Evolutionary conservation across 495 filamentous ascomycete genomes (phyloP).

Genomic region (Tuber microsphaerosporum): DNA sequence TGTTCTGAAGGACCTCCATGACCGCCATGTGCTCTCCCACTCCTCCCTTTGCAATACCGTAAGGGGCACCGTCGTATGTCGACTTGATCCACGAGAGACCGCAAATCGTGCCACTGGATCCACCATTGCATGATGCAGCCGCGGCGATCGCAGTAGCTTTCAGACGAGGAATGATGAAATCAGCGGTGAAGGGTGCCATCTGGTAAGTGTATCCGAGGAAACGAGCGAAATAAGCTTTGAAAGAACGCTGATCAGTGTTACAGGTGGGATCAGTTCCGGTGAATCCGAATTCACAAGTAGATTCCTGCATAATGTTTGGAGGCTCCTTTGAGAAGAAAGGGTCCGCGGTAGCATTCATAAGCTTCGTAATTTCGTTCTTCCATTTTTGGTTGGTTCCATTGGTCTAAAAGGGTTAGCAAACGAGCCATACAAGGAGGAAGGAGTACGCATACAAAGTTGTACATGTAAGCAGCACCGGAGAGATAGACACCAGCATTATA

Average conservation of each 20-base stretch:
- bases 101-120: conserved; percentile 51
- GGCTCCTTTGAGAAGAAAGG: conserved; percentile 51
- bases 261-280: conserved; percentile 48
- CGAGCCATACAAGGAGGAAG: conserved; percentile 44
- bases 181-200: conserved; percentile 60
- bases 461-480: conserved; percentile 64
- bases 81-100: conserved; percentile 58
- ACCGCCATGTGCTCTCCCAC: conserved; percentile 55
- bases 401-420: conserved; percentile 46
- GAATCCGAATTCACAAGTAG: conserved; percentile 52
- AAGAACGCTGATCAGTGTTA: conserved; percentile 70
- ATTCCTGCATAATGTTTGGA: conserved; percentile 58
- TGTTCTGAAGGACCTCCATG: conserved; percentile 54
- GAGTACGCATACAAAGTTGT: conserved; percentile 52
- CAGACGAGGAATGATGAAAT: conserved; percentile 59
- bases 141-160: conserved; percentile 61
- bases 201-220: conserved; percentile 69
- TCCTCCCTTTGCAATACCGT: conserved; percentile 42
- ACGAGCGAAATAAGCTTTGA: conserved; percentile 78
- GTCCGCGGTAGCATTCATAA: conserved; percentile 53
- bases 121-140: conserved; percentile 61
- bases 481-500: conserved; percentile 61
- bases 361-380: conserved; percentile 53
- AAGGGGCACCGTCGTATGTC: conserved; percentile 48
- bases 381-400: conserved; percentile 50